A percentile compares a stretch with the other conserved stretches of the same genome.
phyloP scores from a whole-genome alignment of 192 early-diverging fungal species.

The Mortierella claussenii region DNA sequence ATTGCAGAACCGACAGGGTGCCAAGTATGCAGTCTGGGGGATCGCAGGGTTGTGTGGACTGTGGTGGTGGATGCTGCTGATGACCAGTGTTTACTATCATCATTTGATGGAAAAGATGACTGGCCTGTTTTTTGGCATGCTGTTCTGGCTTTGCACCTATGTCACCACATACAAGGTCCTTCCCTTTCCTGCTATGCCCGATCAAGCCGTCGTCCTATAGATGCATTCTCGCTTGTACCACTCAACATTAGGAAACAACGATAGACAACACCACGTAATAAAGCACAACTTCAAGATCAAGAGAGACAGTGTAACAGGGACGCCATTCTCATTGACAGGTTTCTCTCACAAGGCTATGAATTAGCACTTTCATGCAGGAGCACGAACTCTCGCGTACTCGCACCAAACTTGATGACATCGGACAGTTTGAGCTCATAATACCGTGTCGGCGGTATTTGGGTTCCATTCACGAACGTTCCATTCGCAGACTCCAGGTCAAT shows the following conservation, averaged over 20 bases:
- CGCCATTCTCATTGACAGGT: not conserved
- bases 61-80: slow-evolving; percentile 82
- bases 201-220: slow-evolving; percentile 26
- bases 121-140: slow-evolving; percentile 73
- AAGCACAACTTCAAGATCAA: too few relatives aligned
- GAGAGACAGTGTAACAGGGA: too few relatives aligned
- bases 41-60: slow-evolving; percentile 62
- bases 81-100: slow-evolving; percentile 87
- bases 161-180: slow-evolving; percentile 24
- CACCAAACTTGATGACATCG: slow-evolving; percentile 92
- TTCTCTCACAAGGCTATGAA: not conserved
- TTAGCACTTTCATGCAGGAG: slow-evolving; percentile 77
- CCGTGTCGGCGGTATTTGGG: slow-evolving; percentile 74
- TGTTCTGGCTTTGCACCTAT: slow-evolving; percentile 75
- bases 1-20: slow-evolving; percentile 6
- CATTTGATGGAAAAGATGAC: slow-evolving; percentile 71
- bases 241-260: too few relatives aligned
- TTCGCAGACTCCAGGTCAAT: slow-evolving; percentile 95
- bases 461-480: slow-evolving; percentile 89
- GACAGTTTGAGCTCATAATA: slow-evolving; percentile 86
- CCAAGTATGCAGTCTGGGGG: slow-evolving; percentile 40
- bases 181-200: slow-evolving; percentile 42
- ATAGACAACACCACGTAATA: too few relatives aligned
- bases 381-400: slow-evolving; percentile 92
- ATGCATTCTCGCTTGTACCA: not conserved